Evolutionary conservation across 2,329 filamentous ascomycete genomes (phyloP), one percentile per base, ranked within the genome.

Genomic region (Orbilia brochopaga): DNA sequence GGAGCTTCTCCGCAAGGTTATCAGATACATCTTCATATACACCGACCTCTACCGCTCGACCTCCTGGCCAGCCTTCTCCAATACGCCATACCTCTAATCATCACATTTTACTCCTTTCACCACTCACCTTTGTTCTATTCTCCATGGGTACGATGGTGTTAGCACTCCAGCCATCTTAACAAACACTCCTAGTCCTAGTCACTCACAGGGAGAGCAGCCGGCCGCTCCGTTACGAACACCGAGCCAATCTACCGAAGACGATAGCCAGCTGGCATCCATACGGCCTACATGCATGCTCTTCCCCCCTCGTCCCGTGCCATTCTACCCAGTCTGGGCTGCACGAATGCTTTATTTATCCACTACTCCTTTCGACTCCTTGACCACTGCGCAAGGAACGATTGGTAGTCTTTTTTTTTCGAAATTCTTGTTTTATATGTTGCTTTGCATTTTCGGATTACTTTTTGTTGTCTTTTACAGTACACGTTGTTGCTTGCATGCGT

Each of bases 131-230:
- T 57, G 17, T 57, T 56, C 55, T 59, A 55, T 59, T 64, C 53
- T 37, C 54, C 50, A 48, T 65, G 67, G 67, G 67, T 72, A 72
- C 44, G 60, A 72, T 72, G 67, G 67, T 72, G 60, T 60, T 60
- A 72, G 67, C 60, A 72, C 67, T 65, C 60, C 67, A 65, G 55
- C 67, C 67, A 72, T 72, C 67, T 61, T 72, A 21, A 42, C 53
- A 17, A 32, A 7, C 17, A 8, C 40, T n/a, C 21, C 21, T n/a
- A 56, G 21, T 21, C 52, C 40, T 56, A 32, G 17, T 13, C 53
- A 3, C 15, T 19, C 15, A 17, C 24, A 40, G 32, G n/a, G 23
- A 21, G n/a, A 21, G n/a, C n/a, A n/a, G n/a, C n/a, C n/a, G n/a
- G n/a, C n/a, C n/a, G n/a, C n/a, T n/a, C n/a, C n/a, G n/a, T n/a